Base-by-base conservation (phyloP, 306 rosid species). In the Clitoria ternatea region DNA sequence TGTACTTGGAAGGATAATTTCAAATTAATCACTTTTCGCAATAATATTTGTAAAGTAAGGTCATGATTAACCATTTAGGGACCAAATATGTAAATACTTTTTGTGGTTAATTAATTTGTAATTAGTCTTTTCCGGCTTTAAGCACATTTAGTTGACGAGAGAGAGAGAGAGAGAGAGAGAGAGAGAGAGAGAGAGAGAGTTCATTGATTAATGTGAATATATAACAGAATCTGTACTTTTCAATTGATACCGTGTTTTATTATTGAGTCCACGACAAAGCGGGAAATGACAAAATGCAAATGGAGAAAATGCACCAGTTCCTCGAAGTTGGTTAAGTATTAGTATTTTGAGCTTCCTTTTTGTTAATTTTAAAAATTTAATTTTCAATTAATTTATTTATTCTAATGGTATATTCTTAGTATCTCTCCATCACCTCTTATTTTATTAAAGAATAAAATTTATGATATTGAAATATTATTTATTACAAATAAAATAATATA, bases 191-290 rank as follows among this genome's bases (percentile, higher is more conserved):
- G 27, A 53, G 55, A n/a, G 32, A 66, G 17, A 54, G 6, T n/a
- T n/a, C 20, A 40, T 13, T 37, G n/a, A 24, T 68, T 42, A 22
- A 52, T 70, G 59, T 14, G 76, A 24, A 60, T 69, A 27, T 35
- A 47, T 11, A 44, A 52, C 63, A 55, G 50, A 78, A 32, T 45
- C 32, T 50, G 45, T 72, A 66, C 57, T 37, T 72, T 24, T 0
- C 29, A 62, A 59, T 62, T 40, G 40, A 62, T 48, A 22, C 50
- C n/a, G 40, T 47, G 14, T 27, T 42, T 53, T 52, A 24, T 24
- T 23, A 52, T 30, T 32, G 61, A 61, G 66, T 61, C 19, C 59
- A 53, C 29, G 73, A 54, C 72, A 36, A 73, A 62, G 36, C 12
- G 37, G 66, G 26, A 36, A 40, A 74, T 49, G 45, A 53, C 44